Evolutionary conservation across 2,329 filamentous ascomycete species (phyloP).

Genomic region (Botryotinia narcissicola): DNA sequence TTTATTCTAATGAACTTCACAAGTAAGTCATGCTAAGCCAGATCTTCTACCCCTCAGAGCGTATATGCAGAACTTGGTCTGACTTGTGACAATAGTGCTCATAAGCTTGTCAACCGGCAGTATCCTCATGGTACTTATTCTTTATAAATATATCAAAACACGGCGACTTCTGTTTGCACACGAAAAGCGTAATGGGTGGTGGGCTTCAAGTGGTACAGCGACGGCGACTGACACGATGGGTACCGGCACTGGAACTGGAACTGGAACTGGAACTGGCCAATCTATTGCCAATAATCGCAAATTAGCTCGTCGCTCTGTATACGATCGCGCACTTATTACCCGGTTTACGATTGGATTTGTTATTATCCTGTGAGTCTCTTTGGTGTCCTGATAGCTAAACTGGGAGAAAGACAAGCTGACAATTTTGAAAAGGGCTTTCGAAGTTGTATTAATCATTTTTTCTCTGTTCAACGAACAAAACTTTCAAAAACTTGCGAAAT

Average conservation of each 20-base stretch:
- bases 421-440: slow-evolving; percentile 36
- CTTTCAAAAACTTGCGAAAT: slow-evolving; percentile 28
- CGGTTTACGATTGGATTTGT: slow-evolving; percentile 47
- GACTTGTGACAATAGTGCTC: slow-evolving; percentile 40
- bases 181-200: slow-evolving; percentile 33
- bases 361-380: slow-evolving; percentile 37
- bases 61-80: background rate
- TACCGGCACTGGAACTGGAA: slow-evolving; percentile 12
- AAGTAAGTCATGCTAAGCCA: slow-evolving; percentile 37
- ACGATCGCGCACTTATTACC: slow-evolving; percentile 46
- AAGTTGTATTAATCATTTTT: slow-evolving; percentile 42
- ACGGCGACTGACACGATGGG: slow-evolving; percentile 18
- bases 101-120: slow-evolving; percentile 41
- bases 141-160: slow-evolving; percentile 44
- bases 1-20: slow-evolving; percentile 42
- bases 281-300: slow-evolving; percentile 7
- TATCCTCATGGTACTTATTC: slow-evolving; percentile 42
- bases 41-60: background rate
- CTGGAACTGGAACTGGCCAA: background rate
- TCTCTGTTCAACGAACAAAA: slow-evolving; percentile 40
- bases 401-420: slow-evolving; percentile 17
- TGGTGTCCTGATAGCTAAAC: background rate
- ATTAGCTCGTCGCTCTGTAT: slow-evolving; percentile 39
- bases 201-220: slow-evolving; percentile 27
- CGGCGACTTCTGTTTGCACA: slow-evolving; percentile 40